Conservation (phyloP, 805 yeast species). For the Monosporozyma aerobia region DNA sequence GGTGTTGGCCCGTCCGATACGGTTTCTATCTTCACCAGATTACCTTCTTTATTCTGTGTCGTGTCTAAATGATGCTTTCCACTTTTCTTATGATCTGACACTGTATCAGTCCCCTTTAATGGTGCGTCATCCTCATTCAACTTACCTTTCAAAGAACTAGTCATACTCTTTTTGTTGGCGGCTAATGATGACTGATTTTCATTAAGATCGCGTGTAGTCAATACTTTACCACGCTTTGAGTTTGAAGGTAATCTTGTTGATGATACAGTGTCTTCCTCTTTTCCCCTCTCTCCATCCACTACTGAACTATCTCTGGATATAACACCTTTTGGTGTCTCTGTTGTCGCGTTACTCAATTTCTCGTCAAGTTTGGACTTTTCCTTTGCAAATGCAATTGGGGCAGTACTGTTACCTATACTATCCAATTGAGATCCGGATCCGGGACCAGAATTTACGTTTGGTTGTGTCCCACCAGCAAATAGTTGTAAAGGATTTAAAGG, state of each 20-base stretch:
- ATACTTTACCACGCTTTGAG: too few species aligned
- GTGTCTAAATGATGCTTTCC: neutral
- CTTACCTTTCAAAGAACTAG: too few species aligned
- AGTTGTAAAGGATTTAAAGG: conserved; percentile 31
- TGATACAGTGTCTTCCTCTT: too few species aligned
- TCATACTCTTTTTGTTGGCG: too few species aligned
- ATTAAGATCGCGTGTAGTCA: too few species aligned
- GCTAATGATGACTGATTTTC: too few species aligned
- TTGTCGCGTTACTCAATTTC: neutral
- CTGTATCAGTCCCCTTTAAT: neutral
- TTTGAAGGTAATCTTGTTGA: neutral
- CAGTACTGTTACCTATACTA: neutral
- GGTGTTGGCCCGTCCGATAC: neutral
- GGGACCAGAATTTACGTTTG: neutral
- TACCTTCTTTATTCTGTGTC: neutral
- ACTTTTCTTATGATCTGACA: neutral
- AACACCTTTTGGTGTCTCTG: neutral
- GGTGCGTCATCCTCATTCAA: neutral
- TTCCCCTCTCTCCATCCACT: neutral
- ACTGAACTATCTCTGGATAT: neutral
- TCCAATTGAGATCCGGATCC: too few species aligned
- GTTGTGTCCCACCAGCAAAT: conserved; percentile 32
- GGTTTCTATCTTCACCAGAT: neutral
- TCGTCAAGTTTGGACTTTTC: neutral
- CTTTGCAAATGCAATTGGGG: neutral